Evolutionary conservation across 2,329 filamentous ascomycete genomes (phyloP), one percentile per base, ranked within the genome.

Genomic region (Aspergillus puulaauensis): DNA sequence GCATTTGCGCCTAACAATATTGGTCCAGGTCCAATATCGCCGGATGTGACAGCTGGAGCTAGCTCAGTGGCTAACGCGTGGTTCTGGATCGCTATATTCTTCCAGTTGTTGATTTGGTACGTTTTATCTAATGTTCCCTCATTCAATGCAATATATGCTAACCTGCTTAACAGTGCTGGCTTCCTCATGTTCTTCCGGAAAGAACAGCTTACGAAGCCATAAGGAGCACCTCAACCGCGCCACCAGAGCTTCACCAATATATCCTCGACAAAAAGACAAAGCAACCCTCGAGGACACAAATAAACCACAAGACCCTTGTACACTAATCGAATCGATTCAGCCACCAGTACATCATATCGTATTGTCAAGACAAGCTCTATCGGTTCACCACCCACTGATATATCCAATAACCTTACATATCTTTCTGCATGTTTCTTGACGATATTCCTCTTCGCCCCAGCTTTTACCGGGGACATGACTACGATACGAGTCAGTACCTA

Each of bases 11-110:
- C 86, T 0, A 83, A 88, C 69, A 81, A 78, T 6, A 77, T 84
- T 23, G 86, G 86, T 0, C 86, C 86, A 2, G 84, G 85, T 1
- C 75, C 79, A 3, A 84, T 87, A 17, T 88, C 86, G 61, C 86
- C 86, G 0, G 83, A 87, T 69, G 80, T 88, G 60, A 80, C 80
- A 15, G 77, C 78, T 53, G 78, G 79, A 0, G 69, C 77, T 23
- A 70, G 72, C 40, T 73, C 77, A 12, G 67, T 85, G 39, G 78
- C 72, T 12, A 79, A 80, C 57, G 74, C 77, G 15, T 83, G 80
- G 77, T 87, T 88, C 69, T 88, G 86, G 86, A 74, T 87, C 57
- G 83, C 80, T 50, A 67, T 89, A 37, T 58, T 79, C 7, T 76
- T 83, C 55, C 86, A 89, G 68, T 68, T 87, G 52, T 71, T 79